Conservation (phyloP, 1,284 basidiomycete species). For the Sanghuangporus baumii region DNA sequence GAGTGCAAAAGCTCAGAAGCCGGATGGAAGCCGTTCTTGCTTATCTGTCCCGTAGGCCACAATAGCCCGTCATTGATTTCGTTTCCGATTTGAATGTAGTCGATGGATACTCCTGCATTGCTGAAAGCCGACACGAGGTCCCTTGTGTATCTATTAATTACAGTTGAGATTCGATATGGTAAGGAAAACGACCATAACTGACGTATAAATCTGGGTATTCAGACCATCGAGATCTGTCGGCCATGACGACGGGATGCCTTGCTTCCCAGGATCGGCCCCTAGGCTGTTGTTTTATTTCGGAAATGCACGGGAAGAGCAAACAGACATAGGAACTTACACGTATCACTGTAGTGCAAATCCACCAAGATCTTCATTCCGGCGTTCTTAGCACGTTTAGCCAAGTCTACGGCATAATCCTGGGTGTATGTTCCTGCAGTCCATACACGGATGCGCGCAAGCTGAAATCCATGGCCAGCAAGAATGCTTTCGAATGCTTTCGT, state of each 20-base stretch:
- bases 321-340: slow-evolving; percentile 38
- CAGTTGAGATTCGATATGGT: neutral
- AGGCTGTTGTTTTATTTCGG: neutral
- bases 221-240: slow-evolving; percentile 44
- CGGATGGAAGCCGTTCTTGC: slow-evolving; percentile 45
- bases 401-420: slow-evolving; percentile 45
- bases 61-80: slow-evolving; percentile 38
- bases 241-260: slow-evolving; percentile 55
- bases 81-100: slow-evolving; percentile 39
- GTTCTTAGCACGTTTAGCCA: slow-evolving; percentile 51
- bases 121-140: slow-evolving; percentile 45
- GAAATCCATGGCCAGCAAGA: slow-evolving; percentile 46
- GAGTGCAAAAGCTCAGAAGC: slow-evolving; percentile 59
- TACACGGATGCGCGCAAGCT: slow-evolving; percentile 52
- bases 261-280: slow-evolving; percentile 62
- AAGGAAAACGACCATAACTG: slow-evolving; percentile 16
- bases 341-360: slow-evolving; percentile 61
- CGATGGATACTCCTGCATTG: slow-evolving; percentile 48
- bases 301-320: slow-evolving; percentile 18
- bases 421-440: slow-evolving; percentile 59
- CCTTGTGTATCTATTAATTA: slow-evolving; percentile 41
- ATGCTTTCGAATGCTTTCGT: slow-evolving; percentile 48
- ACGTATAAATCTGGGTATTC: slow-evolving; percentile 52
- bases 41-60: slow-evolving; percentile 55
- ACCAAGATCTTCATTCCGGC: slow-evolving; percentile 54